Conservation (phyloP, 768 basidiomycete species). For the Nidularia sp. region DNA sequence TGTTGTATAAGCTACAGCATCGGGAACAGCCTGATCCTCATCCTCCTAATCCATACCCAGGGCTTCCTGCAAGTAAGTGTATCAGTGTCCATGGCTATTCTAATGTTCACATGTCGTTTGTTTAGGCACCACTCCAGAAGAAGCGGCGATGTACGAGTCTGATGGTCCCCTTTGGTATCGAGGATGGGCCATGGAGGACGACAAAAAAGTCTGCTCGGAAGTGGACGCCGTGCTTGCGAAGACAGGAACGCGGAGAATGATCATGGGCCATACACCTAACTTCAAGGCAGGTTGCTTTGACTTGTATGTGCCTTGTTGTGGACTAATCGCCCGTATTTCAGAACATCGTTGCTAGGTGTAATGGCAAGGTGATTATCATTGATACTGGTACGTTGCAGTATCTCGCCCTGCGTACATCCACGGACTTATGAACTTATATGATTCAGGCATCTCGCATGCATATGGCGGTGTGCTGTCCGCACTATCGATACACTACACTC, state of each 20-base stretch:
- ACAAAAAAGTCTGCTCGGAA: slow-evolving; percentile 63
- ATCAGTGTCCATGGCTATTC: not conserved
- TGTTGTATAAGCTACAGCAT: slow-evolving; percentile 68
- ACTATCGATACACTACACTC: slow-evolving; percentile 79
- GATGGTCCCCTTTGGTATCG: slow-evolving; percentile 95
- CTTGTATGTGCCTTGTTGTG: not conserved
- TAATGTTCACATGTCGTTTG: slow-evolving; percentile 13
- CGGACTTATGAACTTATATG: not conserved
- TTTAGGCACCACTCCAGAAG: slow-evolving; percentile 56
- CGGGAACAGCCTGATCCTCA: slow-evolving; percentile 71
- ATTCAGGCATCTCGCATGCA: slow-evolving; percentile 84
- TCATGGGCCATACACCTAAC: slow-evolving; percentile 97
- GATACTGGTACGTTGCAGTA: slow-evolving; percentile 65
- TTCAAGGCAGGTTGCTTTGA: slow-evolving; percentile 48
- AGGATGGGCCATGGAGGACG: slow-evolving; percentile 80
- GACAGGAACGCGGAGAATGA: slow-evolving; percentile 82
- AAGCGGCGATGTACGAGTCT: slow-evolving; percentile 64
- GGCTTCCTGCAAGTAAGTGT: slow-evolving; percentile 51
- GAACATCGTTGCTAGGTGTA: slow-evolving; percentile 82
- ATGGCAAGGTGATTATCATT: slow-evolving; percentile 92
- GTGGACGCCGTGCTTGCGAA: slow-evolving; percentile 68
- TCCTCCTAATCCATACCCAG: slow-evolving; percentile 74
- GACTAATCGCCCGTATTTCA: slow-evolving; percentile 16
- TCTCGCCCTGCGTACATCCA: not conserved
- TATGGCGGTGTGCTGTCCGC: slow-evolving; percentile 94